Evolutionary conservation across 2,329 filamentous ascomycete genomes (phyloP).

Genomic region (Penicillium sp.): DNA sequence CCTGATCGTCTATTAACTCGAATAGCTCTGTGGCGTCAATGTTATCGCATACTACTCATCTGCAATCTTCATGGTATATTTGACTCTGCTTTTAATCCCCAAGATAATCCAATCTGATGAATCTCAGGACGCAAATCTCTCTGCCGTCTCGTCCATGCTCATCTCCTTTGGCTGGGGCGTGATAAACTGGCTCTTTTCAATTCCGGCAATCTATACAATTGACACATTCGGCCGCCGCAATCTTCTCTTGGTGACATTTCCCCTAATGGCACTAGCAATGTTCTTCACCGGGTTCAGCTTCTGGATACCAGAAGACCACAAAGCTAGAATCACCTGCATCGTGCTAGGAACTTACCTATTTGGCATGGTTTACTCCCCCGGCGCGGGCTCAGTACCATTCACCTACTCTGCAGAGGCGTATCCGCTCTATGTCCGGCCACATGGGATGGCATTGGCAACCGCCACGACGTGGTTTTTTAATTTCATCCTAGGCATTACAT

Average conservation of each 20-base stretch:
- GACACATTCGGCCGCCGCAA: conserved; percentile 68
- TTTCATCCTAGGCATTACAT: conserved; percentile 52
- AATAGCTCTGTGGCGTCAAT: conserved; percentile 50
- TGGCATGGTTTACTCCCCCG: conserved; percentile 52
- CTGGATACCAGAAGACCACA: conserved; percentile 46
- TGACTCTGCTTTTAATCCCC: background rate
- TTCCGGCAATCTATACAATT: conserved; percentile 65
- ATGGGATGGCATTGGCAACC: conserved; percentile 64
- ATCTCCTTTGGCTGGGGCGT: conserved; percentile 62
- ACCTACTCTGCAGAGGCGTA: conserved; percentile 69
- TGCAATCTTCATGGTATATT: conserved; percentile 53
- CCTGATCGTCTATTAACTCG: background rate
- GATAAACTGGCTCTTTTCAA: conserved; percentile 65
- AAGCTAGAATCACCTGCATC: conserved; percentile 43
- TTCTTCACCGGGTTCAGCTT: conserved; percentile 57
- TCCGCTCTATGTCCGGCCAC: conserved; percentile 61
- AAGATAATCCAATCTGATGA: background rate
- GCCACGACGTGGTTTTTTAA: conserved; percentile 64
- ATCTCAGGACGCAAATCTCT: conserved; percentile 44
- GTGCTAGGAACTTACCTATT: conserved; percentile 47
- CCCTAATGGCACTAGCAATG: conserved; percentile 58
- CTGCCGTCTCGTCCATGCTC: conserved; percentile 51
- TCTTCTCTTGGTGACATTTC: conserved; percentile 64
- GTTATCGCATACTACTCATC: conserved; percentile 63
- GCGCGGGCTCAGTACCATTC: conserved; percentile 65